These are phyloP conservation scores for Sphagnum fallax DNA, from an alignment of 228 moss, liverwort and hornwort genomes.

Conservation along the genomic window DNA sequence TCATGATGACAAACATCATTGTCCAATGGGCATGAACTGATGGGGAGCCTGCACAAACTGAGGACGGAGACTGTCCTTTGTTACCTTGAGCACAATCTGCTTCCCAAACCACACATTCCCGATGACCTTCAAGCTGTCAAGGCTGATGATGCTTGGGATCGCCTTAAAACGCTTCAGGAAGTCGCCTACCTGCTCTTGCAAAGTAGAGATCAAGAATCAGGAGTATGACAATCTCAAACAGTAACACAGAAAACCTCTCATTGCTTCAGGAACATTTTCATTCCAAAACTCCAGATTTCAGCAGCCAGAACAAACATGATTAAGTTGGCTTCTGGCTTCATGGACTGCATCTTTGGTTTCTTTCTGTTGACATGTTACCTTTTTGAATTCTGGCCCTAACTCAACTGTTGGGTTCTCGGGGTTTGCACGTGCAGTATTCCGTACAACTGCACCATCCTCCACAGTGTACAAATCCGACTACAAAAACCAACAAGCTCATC, in stretches of 20 bases:
- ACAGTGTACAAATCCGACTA: conserved; percentile 94
- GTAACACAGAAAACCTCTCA: no score
- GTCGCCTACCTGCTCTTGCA: conserved; percentile 59
- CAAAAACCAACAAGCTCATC: conserved; percentile 3
- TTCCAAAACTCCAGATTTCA: no score
- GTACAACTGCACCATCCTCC: conserved; percentile 72
- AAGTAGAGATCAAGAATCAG: no score
- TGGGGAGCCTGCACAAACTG: no score
- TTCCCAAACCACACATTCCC: conserved; percentile 94
- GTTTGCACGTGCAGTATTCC: conserved; percentile 63
- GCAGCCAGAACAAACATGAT: no score
- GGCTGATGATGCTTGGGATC: conserved; percentile 80
- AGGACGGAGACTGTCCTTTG: neutral
- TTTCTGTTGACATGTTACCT: conserved; percentile 27
- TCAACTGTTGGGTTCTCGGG: conserved; percentile 74
- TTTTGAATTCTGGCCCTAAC: conserved; percentile 87
- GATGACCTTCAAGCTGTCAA: conserved; percentile 64
- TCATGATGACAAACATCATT: neutral
- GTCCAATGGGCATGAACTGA: neutral
- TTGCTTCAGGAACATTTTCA: no score
- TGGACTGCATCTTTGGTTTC: no score
- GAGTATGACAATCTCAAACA: no score
- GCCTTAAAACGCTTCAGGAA: conserved; percentile 94
- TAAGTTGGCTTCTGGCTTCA: no score
- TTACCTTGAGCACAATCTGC: conserved; percentile 65